Evolutionary conservation across 2,329 filamentous ascomycete genomes (phyloP).

Genomic region (Arthrobotrys megalospora): DNA sequence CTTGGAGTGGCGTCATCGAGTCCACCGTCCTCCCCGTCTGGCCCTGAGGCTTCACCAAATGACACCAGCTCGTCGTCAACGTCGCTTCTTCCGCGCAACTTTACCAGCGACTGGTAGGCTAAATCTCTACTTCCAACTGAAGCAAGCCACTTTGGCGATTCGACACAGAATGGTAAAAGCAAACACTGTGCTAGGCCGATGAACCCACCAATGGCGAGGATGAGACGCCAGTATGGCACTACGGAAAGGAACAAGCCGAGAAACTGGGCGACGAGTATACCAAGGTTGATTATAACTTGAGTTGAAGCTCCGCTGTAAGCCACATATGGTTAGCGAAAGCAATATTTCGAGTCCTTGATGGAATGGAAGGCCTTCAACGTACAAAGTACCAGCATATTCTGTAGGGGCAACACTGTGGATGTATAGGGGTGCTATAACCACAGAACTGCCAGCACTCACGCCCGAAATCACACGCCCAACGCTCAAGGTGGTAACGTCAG

Average conservation of each 20-base stretch:
- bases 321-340: not conserved
- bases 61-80: constrained; percentile 80
- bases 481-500: constrained; percentile 77
- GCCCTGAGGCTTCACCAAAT: constrained; percentile 69
- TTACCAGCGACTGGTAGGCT: constrained; percentile 79
- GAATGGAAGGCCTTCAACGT: constrained; percentile 36
- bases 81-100: constrained; percentile 80
- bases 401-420: constrained; percentile 91
- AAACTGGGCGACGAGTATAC: constrained; percentile 86
- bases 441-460: constrained; percentile 86
- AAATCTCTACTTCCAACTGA: constrained; percentile 74
- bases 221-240: constrained; percentile 84
- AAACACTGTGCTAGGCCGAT: constrained; percentile 78
- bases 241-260: constrained; percentile 85
- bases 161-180: constrained; percentile 82
- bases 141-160: constrained; percentile 90
- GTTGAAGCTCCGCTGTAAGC: constrained; percentile 77
- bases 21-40: constrained; percentile 61
- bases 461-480: constrained; percentile 85
- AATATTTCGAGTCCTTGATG: not conserved
- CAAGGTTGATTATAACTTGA: constrained; percentile 92
- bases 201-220: constrained; percentile 80
- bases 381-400: constrained; percentile 81
- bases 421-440: constrained; percentile 94
- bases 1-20: constrained; percentile 63